Evolutionary conservation across 2,329 filamentous ascomycete species (phyloP).

Genomic region (Setomelanomma holmii): DNA sequence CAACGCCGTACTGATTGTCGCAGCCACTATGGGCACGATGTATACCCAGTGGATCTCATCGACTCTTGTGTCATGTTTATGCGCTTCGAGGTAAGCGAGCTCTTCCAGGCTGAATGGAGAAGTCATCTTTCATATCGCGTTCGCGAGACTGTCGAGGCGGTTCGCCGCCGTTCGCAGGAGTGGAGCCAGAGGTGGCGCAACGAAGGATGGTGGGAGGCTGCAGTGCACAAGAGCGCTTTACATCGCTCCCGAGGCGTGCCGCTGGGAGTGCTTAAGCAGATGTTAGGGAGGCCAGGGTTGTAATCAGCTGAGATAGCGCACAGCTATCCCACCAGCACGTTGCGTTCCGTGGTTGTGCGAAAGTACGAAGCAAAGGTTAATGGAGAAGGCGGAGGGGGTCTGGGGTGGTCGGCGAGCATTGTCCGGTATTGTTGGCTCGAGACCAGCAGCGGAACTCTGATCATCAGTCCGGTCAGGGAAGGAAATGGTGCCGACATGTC

Average conservation of each 20-base stretch:
- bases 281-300: background rate
- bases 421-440: slow-evolving; percentile 2
- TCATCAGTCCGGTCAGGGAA: background rate
- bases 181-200: slow-evolving; percentile 6
- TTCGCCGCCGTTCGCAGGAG: slow-evolving; percentile 3
- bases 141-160: too few species aligned
- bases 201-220: slow-evolving; percentile 9
- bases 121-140: slow-evolving; percentile 17
- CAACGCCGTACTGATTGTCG: slow-evolving; percentile 31
- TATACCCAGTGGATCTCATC: slow-evolving; percentile 42
- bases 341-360: background rate
- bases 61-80: slow-evolving; percentile 36
- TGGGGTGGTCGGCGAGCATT: background rate
- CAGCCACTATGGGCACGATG: slow-evolving; percentile 37
- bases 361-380: background rate
- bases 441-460: background rate
- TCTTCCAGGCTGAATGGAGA: slow-evolving; percentile 39
- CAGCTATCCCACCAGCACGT: slow-evolving; percentile 1
- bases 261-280: slow-evolving; percentile 1
- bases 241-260: slow-evolving; percentile 1
- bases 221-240: slow-evolving; percentile 8
- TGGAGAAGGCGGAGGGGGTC: background rate
- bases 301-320: background rate
- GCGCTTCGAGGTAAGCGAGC: slow-evolving; percentile 37
- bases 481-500: background rate